These are phyloP conservation scores for Cytospora schulzeri DNA, from an alignment of 2,329 filamentous ascomycete genomes.

Conservation along the genomic window DNA sequence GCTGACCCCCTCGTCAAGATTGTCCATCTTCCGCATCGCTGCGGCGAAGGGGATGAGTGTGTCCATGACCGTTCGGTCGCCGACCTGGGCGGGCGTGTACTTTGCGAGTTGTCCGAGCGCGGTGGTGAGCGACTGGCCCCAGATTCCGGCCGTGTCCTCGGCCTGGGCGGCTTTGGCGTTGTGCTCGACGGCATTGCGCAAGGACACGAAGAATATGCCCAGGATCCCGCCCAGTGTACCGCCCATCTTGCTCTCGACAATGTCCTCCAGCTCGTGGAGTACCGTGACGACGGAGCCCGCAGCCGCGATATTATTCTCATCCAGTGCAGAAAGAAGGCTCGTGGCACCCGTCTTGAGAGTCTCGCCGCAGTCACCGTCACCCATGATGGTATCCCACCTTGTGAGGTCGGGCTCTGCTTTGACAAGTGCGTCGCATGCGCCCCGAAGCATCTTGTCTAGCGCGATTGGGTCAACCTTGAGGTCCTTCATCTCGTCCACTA, in stretches of 20 bases:
- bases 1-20: constrained; percentile 57
- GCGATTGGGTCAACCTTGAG: constrained; percentile 53
- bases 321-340: constrained; percentile 50
- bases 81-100: constrained; percentile 58
- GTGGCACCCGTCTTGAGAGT: constrained; percentile 57
- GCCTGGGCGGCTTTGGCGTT: constrained; percentile 31
- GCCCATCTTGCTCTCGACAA: constrained; percentile 59
- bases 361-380: constrained; percentile 67
- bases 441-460: constrained; percentile 58
- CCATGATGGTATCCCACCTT: constrained; percentile 42
- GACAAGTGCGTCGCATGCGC: constrained; percentile 55
- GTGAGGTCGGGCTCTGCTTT: constrained; percentile 64
- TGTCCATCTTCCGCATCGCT: constrained; percentile 45
- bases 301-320: constrained; percentile 40
- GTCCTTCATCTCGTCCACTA: constrained; percentile 42
- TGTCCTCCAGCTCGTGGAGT: constrained; percentile 53
- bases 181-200: constrained; percentile 43
- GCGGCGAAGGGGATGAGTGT: constrained; percentile 57
- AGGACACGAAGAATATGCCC: constrained; percentile 56
- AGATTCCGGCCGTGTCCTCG: constrained; percentile 42
- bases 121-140: constrained; percentile 45
- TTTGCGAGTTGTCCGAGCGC: constrained; percentile 51
- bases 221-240: constrained; percentile 55
- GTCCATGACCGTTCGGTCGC: constrained; percentile 61
- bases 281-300: constrained; percentile 51